A percentile compares a stretch with the other conserved stretches of the same genome.
phyloP scores from a whole-genome alignment of 345 rosid species.

The Rubroshorea leprosula region DNA sequence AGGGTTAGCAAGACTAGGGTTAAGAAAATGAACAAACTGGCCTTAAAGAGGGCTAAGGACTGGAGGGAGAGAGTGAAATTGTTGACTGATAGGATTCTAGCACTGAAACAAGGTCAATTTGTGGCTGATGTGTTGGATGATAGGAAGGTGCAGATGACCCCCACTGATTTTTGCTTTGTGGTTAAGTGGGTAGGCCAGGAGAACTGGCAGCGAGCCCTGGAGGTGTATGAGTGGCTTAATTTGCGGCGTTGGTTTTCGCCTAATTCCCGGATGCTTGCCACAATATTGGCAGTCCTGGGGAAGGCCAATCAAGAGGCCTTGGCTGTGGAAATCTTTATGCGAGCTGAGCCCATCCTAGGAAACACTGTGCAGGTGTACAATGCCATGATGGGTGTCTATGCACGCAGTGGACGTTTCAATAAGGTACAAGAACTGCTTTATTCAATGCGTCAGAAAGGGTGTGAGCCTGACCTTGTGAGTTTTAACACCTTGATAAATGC shows the following conservation, averaged over 20 bases:
- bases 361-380: constrained; percentile 83
- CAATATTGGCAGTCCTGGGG: constrained; percentile 77
- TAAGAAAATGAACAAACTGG: constrained; percentile 81
- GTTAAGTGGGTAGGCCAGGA: constrained; percentile 78
- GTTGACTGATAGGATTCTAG: constrained; percentile 58
- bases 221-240: constrained; percentile 95
- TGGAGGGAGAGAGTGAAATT: constrained; percentile 83
- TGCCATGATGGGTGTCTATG: constrained; percentile 95
- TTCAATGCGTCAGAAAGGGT: constrained; percentile 70
- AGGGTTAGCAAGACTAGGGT: constrained; percentile 48
- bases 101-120: constrained; percentile 47
- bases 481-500: constrained; percentile 93
- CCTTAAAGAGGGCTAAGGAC: constrained; percentile 75
- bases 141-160: constrained; percentile 76
- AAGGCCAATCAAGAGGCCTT: constrained; percentile 71
- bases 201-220: constrained; percentile 90
- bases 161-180: constrained; percentile 78
- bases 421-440: constrained; percentile 68
- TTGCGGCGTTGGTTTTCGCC: constrained; percentile 79
- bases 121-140: constrained; percentile 81
- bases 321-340: constrained; percentile 68
- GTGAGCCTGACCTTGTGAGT: constrained; percentile 87
- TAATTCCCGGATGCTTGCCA: constrained; percentile 75
- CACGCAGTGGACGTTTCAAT: constrained; percentile 56
- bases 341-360: constrained; percentile 55